Conservation (phyloP, 2,329 filamentous ascomycete species). For the Cryphonectria carpinicola region DNA sequence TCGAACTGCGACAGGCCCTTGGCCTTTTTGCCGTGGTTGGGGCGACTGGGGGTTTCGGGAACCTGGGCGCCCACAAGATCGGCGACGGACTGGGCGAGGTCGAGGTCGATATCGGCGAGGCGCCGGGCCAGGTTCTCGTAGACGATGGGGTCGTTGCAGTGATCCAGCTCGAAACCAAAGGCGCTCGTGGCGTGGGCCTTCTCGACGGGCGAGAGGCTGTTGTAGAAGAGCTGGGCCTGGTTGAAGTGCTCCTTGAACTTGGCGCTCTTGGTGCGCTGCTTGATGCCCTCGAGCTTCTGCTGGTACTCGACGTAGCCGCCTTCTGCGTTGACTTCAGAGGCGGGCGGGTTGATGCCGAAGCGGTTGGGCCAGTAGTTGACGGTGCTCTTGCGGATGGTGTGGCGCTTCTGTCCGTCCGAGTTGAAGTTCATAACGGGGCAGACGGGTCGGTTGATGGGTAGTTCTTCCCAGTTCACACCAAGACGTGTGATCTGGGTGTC, state of each 20-base stretch:
- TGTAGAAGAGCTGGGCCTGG: constrained; percentile 83
- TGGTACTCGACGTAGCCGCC: constrained; percentile 73
- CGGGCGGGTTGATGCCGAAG: constrained; percentile 65
- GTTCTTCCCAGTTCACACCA: constrained; percentile 75
- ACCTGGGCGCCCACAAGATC: constrained; percentile 68
- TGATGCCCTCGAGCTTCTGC: constrained; percentile 69
- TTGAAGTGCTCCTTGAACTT: constrained; percentile 81
- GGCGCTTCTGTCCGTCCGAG: constrained; percentile 73
- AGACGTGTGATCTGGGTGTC: constrained; percentile 73
- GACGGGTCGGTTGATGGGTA: constrained; percentile 76
- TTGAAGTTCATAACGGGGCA: constrained; percentile 78
- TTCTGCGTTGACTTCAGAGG: constrained; percentile 53
- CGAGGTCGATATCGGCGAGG: constrained; percentile 72
- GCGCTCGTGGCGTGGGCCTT: constrained; percentile 64
- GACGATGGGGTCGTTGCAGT: constrained; percentile 78
- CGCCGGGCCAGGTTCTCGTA: constrained; percentile 72
- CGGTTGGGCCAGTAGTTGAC: constrained; percentile 84
- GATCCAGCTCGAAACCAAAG: constrained; percentile 74
- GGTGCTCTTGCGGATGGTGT: constrained; percentile 73
- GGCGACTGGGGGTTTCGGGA: constrained; percentile 54
- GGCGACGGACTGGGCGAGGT: constrained; percentile 70
- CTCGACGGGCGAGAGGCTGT: constrained; percentile 71
- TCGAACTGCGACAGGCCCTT: constrained; percentile 72
- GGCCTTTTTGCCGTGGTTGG: constrained; percentile 71
- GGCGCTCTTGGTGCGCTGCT: constrained; percentile 67